Base-by-base conservation (phyloP, 495 filamentous ascomycete genomes). In the Baudoinia panamericana region DNA sequence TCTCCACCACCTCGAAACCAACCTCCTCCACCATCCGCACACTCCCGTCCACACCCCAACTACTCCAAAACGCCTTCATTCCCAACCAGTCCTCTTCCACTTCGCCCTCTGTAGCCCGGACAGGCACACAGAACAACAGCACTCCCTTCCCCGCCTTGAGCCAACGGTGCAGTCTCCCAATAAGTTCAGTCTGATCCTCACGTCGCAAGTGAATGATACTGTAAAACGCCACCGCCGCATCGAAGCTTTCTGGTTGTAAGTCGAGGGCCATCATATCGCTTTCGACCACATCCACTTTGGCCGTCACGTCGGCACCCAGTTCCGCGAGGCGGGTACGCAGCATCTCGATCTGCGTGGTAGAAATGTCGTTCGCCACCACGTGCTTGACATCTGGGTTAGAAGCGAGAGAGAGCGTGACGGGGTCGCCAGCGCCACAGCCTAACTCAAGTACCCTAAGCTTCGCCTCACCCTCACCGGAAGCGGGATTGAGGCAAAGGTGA, bases 241-340 rank as follows among this genome's bases (percentile, higher is more conserved):
- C 30, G 9, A 33, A 16, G 7, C 9, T 33, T 7, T 7, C 30
- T 10, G 7, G 8, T 16, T 8, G 9, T 7, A 33, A 16, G 30
- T 8, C 7, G 16, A 33, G 16, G 30, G 30, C 15, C 30, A 33
- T 33, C 30, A 33, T 33, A 33, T 33, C 30, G 8, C 16, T 33
- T 16, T 33, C 30, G 30, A 33, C 7, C 7, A 33, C 7, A 9
- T 33, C 30, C 8, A 33, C 8, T 16, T 33, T 33, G 7, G 9
- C 30, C 9, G 15, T 16, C 7, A 10, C 15, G 7, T 16, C 30
- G 17, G 30, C 30, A 7, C 7, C 16, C 9, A 16, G 9, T 7
- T 7, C 9, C 7, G 9, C 7, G n/a, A n/a, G n/a, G n/a, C n/a
- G n/a, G 7, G 7, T 33, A 8, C 17, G 7, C 30, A 33, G 30